phyloP scores from a whole-genome alignment of 495 filamentous ascomycete species.

The Penicillium flavigenum region DNA sequence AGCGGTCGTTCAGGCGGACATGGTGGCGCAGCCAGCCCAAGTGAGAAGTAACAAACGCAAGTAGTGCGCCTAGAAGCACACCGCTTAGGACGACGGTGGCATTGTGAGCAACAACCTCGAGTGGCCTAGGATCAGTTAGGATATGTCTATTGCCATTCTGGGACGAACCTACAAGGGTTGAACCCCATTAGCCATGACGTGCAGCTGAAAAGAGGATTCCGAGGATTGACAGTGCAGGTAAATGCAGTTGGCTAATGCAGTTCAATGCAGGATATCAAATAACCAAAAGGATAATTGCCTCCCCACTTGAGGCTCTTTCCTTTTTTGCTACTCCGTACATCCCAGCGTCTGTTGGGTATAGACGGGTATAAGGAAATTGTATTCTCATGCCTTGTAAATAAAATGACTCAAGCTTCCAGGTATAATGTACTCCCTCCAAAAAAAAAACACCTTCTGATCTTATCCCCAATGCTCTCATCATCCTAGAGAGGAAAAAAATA shows the following conservation, averaged over 20 bases:
- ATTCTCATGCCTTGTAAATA: neutral
- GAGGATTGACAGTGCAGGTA: neutral
- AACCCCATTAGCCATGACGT: constrained; percentile 8
- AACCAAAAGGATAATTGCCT: neutral
- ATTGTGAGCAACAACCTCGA: constrained; percentile 1
- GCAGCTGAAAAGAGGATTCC: neutral
- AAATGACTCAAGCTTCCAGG: constrained; percentile 7
- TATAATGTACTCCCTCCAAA: constrained; percentile 3
- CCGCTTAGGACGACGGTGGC: constrained; percentile 8
- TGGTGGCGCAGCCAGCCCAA: neutral
- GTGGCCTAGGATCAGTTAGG: constrained; percentile 1
- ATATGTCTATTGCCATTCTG: neutral
- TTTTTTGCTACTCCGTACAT: neutral
- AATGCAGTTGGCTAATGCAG: neutral
- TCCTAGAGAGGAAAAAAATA: neutral
- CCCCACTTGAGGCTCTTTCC: constrained; percentile 1
- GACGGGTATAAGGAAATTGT: neutral
- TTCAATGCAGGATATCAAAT: neutral
- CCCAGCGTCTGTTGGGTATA: neutral
- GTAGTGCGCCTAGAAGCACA: constrained; percentile 1
- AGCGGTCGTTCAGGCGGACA: neutral
- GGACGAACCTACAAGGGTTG: neutral
- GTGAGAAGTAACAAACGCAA: neutral
- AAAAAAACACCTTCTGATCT: constrained; percentile 3
- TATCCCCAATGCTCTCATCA: constrained; percentile 3